Evolutionary conservation across 2,329 filamentous ascomycete species (phyloP), one percentile per base, ranked within the genome.

Genomic region (Alternaria triticimaculans): DNA sequence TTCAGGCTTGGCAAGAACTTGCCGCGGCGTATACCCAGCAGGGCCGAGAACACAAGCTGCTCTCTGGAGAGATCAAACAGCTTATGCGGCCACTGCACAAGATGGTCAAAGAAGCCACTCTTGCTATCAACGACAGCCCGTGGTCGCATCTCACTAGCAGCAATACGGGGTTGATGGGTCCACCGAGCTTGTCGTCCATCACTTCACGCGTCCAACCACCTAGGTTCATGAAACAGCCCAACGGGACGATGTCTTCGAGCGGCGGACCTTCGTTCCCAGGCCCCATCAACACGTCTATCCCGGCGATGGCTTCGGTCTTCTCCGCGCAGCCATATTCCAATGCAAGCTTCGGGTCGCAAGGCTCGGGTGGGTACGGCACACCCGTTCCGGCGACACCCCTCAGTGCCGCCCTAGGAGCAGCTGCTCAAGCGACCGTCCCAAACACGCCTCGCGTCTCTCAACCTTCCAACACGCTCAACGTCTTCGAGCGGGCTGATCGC

Each of bases 341-440:
- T 11, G 58, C 67, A 5, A 77, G 72, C 57, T 57, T 78, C 25
- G 64, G 71, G 20, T 74, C 74, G 14, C 69, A 73, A 55, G 71
- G 73, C 26, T 77, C 75, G 18, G 73, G 68, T 54, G 85, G 83
- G 12, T 86, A 86, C 50, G 84, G 85, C 21, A 82, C 86, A 10
- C 84, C 87, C 11, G 82, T 94, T 41, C 94, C 94, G 9, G 93
- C 96, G 73, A 97, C 94, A 1, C 94, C 95, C 8, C 87, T 97
- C 65, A 96, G 92, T 72, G 94, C 94, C 15, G 94, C 94, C 2
- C 85, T 97, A 6, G 95, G 94, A 0, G 93, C 94, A 6, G 94
- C 94, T 20, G 92, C 94, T 58, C 94, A 97, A 80, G 94, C 94
- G 1, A 97, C 93, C 0, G 90, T 97, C 11, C 92, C 93, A 5